Evolutionary conservation across 148 eudicot genomes (phyloP).

Genomic region (Fagopyrum tataricum): DNA sequence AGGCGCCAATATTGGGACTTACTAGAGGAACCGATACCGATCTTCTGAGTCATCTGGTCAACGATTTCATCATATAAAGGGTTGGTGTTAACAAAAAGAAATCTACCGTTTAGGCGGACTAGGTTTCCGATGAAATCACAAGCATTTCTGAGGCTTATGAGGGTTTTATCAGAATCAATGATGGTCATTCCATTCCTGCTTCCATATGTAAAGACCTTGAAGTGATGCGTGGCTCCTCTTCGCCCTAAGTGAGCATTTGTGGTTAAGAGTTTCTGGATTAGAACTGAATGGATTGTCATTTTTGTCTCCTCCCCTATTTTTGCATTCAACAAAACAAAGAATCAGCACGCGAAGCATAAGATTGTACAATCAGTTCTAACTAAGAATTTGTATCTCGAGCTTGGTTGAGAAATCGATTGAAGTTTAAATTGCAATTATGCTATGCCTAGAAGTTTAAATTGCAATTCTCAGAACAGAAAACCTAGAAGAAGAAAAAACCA

Average conservation of each 20-base stretch:
- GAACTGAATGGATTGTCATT: conserved; percentile 65
- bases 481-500: neutral
- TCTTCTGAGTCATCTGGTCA: conserved; percentile 48
- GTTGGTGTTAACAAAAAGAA: conserved; percentile 89
- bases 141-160: conserved; percentile 71
- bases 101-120: conserved; percentile 33
- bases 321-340: neutral
- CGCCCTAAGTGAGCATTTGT: conserved; percentile 76
- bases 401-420: no score
- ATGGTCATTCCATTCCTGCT: conserved; percentile 50
- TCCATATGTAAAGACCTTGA: conserved; percentile 68
- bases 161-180: conserved; percentile 88
- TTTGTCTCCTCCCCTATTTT: conserved; percentile 12
- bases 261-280: conserved; percentile 73
- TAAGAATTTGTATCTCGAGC: no score
- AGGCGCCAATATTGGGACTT: conserved; percentile 56
- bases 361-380: no score
- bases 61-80: conserved; percentile 64
- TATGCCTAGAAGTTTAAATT: neutral
- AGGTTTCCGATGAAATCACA: conserved; percentile 59
- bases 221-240: conserved; percentile 55
- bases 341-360: neutral
- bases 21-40: conserved; percentile 33
- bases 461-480: neutral
- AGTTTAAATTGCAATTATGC: no score